Conservation (phyloP, 179 eudicot species). For the Camellia oleifera region DNA sequence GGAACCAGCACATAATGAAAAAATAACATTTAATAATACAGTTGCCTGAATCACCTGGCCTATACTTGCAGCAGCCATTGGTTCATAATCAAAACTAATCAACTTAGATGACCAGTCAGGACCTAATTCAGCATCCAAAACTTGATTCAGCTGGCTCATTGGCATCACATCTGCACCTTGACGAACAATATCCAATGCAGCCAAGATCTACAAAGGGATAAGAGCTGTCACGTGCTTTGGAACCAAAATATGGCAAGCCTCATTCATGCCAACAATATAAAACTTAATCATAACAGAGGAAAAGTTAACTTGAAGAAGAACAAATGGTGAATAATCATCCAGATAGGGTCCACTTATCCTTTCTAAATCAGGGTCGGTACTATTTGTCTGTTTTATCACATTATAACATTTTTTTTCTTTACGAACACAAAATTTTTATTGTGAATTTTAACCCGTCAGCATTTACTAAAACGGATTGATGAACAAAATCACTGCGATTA, state of each 20-base stretch:
- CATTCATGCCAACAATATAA: background rate
- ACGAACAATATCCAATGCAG: slow-evolving; percentile 96
- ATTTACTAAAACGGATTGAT: background rate
- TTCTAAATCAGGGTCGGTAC: background rate
- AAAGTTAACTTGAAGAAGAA: background rate
- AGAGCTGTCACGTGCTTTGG: slow-evolving; percentile 1
- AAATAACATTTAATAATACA: background rate
- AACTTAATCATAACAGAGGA: slow-evolving; percentile 6
- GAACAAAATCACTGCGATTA: background rate
- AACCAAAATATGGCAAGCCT: background rate
- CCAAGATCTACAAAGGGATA: slow-evolving; percentile 61
- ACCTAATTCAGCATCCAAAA: slow-evolving; percentile 83
- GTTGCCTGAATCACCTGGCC: slow-evolving; percentile 65
- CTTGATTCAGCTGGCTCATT: slow-evolving; percentile 86
- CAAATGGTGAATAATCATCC: background rate
- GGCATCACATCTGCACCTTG: slow-evolving; percentile 99
- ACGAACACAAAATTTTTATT: background rate
- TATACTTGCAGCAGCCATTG: slow-evolving; percentile 95
- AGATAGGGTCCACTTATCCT: background rate
- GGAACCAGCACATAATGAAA: background rate
- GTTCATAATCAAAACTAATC: slow-evolving; percentile 82
- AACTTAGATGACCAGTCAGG: slow-evolving; percentile 83
- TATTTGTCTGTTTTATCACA: background rate
- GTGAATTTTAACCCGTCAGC: background rate
- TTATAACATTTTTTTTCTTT: background rate